Base-by-base conservation (phyloP, 2,329 filamentous ascomycete species). In the Fusarium marasasianum region DNA sequence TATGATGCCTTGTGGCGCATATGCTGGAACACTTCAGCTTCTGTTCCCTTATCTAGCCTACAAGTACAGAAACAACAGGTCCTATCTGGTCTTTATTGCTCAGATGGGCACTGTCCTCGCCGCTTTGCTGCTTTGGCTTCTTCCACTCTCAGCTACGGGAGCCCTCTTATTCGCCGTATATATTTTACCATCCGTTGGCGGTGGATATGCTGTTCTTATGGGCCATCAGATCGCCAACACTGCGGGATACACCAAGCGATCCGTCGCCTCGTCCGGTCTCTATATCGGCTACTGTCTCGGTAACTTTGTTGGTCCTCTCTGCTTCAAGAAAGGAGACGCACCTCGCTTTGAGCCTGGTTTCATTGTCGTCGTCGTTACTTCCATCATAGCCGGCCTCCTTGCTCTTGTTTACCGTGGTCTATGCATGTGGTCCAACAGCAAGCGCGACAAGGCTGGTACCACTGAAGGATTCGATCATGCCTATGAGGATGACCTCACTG, bases 281-380 rank as follows among this genome's bases (percentile, higher is more conserved):
- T 88, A 86, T 57, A 83, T 88, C 26, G 87, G 86, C 2, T 88
- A 88, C 71, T 88, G 86, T 72, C 78, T 87, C 14, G 86, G 80
- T 13, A 86, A 86, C 72, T 84, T 86, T 43, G 82, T 85, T n/a
- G 84, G 84, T 0, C 84, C 85, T 2, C 77, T 86, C 5, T 78
- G 83, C 20, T 85, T 85, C 72, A 79, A 82, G 59, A 77, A 80
- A n/a, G 71, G 81, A 37, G 84, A 85, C 50, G 82, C 83, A 3
- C 84, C 84, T 22, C 76, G 80, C 31, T 86, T 84, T 62, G 78
- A 72, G 3, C 79, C 80, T 1, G 85, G 83, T 1, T 86, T 84
- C 50, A 81, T 83, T 57, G 78, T 80, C 31, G 82, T 83, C 26
- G 80, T 84, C 33, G 80, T 82, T 20, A 81, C 82, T 0, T 62